Evolutionary conservation across 1,284 basidiomycete genomes (phyloP).

Genomic region (Apiotrichum laibachii): DNA sequence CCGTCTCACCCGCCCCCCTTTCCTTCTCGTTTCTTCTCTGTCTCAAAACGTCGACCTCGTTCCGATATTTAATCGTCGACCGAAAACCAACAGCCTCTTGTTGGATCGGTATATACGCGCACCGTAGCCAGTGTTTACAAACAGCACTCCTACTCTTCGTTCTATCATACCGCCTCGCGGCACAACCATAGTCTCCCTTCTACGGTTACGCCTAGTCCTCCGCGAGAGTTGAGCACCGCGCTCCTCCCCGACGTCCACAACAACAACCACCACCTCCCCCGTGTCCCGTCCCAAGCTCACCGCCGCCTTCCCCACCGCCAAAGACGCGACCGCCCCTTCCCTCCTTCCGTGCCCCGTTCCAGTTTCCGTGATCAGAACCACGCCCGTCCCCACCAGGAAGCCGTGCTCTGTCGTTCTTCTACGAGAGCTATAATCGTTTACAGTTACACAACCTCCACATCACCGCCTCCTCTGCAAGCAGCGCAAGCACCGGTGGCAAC

Average conservation of each 20-base stretch:
- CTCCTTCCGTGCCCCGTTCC: background rate
- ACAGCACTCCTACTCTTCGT: background rate
- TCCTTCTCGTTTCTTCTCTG: background rate
- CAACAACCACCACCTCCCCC: background rate
- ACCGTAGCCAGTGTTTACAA: background rate
- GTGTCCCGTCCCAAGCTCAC: background rate
- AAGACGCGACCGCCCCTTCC: conserved; percentile 1
- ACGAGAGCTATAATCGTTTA: background rate
- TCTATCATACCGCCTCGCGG: conserved; percentile 8
- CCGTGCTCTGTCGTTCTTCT: background rate
- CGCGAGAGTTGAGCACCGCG: conserved; percentile 19
- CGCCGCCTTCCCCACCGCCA: background rate
- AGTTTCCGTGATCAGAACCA: background rate
- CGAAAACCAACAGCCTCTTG: conserved; percentile 1
- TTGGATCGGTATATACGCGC: conserved; percentile 6
- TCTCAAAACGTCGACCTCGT: conserved; percentile 2
- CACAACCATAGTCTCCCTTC: background rate
- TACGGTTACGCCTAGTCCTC: conserved; percentile 4
- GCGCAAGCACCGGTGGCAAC: background rate
- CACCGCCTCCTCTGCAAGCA: too few species aligned
- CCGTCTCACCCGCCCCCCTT: background rate
- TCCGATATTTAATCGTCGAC: background rate
- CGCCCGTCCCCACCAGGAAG: too few species aligned
- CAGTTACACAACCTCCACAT: background rate
- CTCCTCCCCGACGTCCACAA: conserved; percentile 12